Percentiles rank a stretch among this genome's conserved stretches.
phyloP scores from a whole-genome alignment of 306 rosid genomes.

The cucumber (Cucumis sativus) region DNA sequence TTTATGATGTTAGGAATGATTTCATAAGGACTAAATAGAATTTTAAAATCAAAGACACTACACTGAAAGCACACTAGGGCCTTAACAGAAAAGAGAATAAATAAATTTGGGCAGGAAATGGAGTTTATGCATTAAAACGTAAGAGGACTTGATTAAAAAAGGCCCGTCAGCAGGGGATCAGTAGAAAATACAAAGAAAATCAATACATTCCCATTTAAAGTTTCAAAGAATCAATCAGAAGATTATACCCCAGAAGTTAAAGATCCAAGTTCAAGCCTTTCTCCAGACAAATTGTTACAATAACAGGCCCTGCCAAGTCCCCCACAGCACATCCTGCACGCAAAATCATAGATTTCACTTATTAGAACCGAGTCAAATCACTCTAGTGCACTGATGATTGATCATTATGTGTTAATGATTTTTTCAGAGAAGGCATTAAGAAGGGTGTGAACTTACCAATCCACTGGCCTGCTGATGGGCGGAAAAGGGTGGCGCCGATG shows the following conservation, averaged over 20 bases:
- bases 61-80: neutral
- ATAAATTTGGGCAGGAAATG: neutral
- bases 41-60: neutral
- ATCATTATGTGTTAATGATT: neutral
- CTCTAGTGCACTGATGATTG: neutral
- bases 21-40: no score
- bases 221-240: conserved; percentile 8
- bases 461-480: conserved; percentile 72
- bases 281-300: conserved; percentile 32
- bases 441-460: conserved; percentile 39
- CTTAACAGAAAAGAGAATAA: neutral
- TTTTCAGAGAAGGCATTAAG: neutral
- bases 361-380: neutral
- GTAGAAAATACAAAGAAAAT: neutral
- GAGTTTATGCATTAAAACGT: neutral
- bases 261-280: conserved; percentile 23
- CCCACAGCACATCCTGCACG: conserved; percentile 63
- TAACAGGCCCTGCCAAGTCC: conserved; percentile 68
- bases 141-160: neutral
- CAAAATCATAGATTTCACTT: neutral
- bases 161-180: neutral
- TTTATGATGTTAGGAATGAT: no score
- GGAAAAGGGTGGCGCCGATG: conserved; percentile 51
- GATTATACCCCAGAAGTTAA: conserved; percentile 13
- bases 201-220: neutral